Evolutionary conservation across 208 protist genomes (phyloP), one percentile per base, ranked within the genome.

Genomic region (Trypanosoma lewisi): DNA sequence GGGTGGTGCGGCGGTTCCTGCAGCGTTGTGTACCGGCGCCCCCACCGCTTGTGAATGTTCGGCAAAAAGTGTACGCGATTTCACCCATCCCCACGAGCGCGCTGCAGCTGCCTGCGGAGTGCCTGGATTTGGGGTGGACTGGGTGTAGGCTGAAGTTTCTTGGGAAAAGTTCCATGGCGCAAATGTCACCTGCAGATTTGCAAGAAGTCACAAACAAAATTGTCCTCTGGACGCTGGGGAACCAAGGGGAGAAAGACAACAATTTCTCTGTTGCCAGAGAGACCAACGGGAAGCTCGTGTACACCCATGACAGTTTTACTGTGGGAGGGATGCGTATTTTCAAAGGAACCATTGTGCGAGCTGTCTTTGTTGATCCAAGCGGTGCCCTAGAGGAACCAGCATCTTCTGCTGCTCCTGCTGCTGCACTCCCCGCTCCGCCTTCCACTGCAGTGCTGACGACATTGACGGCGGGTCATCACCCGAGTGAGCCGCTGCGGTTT

Each of bases 201-300:
- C 85, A 95, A 70, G 70, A 80, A 62, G 47, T 92, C 23, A 48
- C 87, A 27, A 95, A 93, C 61, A 85, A 86, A 47, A 87, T 95
- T 55, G 65, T 89, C 9, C 28, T 73, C 2, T 85, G 79, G 69
- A 31, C 70, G 8, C 50, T 80, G 19, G 56, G 76, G 36, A 28
- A 61, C 33, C 31, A 34, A 14, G 54, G 11, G 6, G 31, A 31
- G 5, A 16, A 27, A 23, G 27, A 55, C 1, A 55, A 71, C 37
- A 44, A 19, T 25, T 64, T 73, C 55, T 57, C 59, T 17, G 73
- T 95, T 12, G 84, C 79, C 52, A 73, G 71, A n/a, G 84, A 91
- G 57, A 44, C 71, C 39, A 75, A 67, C 0, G 86, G 89, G 8
- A 95, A 95, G 64, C 34, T 93, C 8, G 78, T 91, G 30, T 82